Evolutionary conservation across 805 yeast species (phyloP).

Genomic region (Starmerella apis): DNA sequence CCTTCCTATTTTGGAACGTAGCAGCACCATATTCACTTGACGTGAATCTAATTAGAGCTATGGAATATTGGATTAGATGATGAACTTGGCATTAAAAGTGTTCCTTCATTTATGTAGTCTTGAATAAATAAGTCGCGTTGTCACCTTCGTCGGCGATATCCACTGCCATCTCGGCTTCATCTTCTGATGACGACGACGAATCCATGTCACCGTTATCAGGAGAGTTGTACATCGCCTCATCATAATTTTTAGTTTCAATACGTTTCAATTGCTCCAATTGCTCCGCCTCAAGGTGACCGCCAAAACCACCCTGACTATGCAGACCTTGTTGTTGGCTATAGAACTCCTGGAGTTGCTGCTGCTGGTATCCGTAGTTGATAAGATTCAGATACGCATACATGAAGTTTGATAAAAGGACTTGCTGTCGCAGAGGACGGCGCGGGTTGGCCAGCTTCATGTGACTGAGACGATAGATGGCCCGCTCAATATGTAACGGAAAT

Average conservation of each 20-base stretch:
- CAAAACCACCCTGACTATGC: conserved; percentile 1
- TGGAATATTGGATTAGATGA: too few species aligned
- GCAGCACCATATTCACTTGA: too few species aligned
- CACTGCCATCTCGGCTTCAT: conserved; percentile 12
- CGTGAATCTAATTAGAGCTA: too few species aligned
- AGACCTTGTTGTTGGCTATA: conserved; percentile 17
- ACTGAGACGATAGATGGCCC: conserved; percentile 87
- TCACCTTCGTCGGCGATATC: neutral
- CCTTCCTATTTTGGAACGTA: too few species aligned
- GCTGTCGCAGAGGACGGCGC: conserved; percentile 80
- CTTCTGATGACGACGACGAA: conserved; percentile 15
- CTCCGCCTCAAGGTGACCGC: conserved; percentile 14
- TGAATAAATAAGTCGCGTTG: conserved; percentile 1
- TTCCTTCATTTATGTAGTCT: conserved; percentile 1
- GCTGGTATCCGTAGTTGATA: conserved; percentile 64
- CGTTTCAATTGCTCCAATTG: conserved; percentile 20
- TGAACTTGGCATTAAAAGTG: too few species aligned
- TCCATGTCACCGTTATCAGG: conserved; percentile 3
- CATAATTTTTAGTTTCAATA: conserved; percentile 18
- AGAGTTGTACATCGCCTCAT: conserved; percentile 14
- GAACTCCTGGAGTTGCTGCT: conserved; percentile 27
- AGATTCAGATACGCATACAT: conserved; percentile 94
- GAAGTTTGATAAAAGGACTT: conserved; percentile 84
- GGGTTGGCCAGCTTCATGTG: conserved; percentile 93
- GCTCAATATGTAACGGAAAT: conserved; percentile 87